phyloP scores from a whole-genome alignment of 2,329 filamentous ascomycete genomes.

The Magnaporthales sp. region DNA sequence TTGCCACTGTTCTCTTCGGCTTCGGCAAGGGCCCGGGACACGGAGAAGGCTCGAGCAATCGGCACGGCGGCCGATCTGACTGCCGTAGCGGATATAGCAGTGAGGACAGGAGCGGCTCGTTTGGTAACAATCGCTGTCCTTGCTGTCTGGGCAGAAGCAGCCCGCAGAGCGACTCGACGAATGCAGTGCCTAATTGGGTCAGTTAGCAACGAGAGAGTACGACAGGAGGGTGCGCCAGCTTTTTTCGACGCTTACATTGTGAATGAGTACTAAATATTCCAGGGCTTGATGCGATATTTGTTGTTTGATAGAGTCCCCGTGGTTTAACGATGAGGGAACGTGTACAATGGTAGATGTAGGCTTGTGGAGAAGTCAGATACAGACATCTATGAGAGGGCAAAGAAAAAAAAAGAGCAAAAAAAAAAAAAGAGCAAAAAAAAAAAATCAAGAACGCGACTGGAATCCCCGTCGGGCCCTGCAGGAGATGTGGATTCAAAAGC shows the following conservation, averaged over 20 bases:
- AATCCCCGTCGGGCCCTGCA: not conserved
- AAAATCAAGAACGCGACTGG: not conserved
- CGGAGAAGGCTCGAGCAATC: not conserved
- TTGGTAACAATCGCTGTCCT: conserved; percentile 12
- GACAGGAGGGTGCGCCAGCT: no score
- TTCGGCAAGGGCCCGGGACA: not conserved
- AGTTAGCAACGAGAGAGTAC: not conserved
- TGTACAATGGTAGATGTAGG: not conserved
- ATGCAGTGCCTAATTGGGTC: conserved; percentile 21
- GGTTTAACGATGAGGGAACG: not conserved
- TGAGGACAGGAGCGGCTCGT: conserved; percentile 2
- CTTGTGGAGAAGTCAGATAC: not conserved
- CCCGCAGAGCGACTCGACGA: conserved; percentile 22
- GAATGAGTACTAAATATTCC: not conserved
- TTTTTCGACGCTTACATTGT: not conserved
- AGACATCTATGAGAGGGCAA: not conserved
- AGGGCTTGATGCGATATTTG: not conserved
- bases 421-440: not conserved
- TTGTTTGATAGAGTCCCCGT: not conserved
- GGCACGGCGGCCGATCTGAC: not conserved
- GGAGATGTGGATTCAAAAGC: not conserved
- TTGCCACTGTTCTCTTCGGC: not conserved
- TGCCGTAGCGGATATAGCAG: not conserved
- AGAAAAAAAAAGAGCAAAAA: not conserved
- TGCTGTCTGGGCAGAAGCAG: conserved; percentile 10